phyloP scores from a whole-genome alignment of 306 rosid species.

The Quercus variabilis region DNA sequence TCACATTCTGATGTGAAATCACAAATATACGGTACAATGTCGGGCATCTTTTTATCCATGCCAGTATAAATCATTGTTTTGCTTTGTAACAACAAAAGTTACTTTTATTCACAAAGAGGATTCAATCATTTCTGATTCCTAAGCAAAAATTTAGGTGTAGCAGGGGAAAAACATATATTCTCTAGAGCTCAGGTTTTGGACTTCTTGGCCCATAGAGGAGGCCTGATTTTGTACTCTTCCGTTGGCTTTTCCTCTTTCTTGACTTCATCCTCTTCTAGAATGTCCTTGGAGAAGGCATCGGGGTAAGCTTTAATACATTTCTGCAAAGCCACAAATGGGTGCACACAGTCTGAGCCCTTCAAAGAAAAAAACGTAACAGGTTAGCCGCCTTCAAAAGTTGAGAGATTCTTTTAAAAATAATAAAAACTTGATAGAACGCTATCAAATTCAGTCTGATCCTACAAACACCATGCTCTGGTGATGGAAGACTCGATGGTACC shows the following conservation, averaged over 20 bases:
- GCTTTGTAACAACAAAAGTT: background rate
- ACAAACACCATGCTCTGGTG: too few species aligned
- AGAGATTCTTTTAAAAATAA: constrained; percentile 7
- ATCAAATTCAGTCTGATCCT: background rate
- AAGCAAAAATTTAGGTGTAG: background rate
- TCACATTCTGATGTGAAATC: background rate
- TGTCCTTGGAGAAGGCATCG: constrained; percentile 63
- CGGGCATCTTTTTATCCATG: background rate
- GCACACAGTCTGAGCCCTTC: constrained; percentile 91
- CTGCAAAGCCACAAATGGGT: constrained; percentile 80
- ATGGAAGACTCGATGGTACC: background rate
- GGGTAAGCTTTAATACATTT: constrained; percentile 90
- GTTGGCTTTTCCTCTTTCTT: constrained; percentile 35
- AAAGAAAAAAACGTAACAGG: constrained; percentile 15
- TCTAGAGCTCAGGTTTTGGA: constrained; percentile 60
- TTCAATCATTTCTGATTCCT: background rate
- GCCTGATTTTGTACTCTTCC: constrained; percentile 58
- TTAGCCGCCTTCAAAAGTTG: constrained; percentile 10
- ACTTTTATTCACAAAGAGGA: background rate
- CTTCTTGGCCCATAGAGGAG: constrained; percentile 65
- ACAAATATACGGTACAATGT: background rate
- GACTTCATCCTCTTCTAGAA: constrained; percentile 48
- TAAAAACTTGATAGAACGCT: background rate
- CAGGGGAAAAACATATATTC: background rate
- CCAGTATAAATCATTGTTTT: constrained; percentile 7